These are phyloP conservation scores for Cytospora leucostoma DNA, from an alignment of 2,329 filamentous ascomycete genomes.

Conservation along the genomic window DNA sequence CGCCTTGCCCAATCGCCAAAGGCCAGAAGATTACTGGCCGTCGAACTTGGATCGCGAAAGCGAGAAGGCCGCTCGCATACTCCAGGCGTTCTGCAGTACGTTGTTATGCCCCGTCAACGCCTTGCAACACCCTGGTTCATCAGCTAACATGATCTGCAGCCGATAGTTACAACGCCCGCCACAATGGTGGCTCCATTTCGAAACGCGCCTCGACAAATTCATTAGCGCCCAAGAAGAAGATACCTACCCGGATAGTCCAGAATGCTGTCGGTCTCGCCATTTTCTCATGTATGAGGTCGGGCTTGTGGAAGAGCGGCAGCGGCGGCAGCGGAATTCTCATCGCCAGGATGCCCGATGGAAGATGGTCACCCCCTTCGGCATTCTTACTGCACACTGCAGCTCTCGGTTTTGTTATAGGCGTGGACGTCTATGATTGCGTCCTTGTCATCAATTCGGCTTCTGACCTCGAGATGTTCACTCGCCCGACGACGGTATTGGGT, in stretches of 20 bases:
- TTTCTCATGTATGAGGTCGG: conserved; percentile 94
- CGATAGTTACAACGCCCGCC: conserved; percentile 22
- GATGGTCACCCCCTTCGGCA: conserved; percentile 88
- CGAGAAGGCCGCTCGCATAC: conserved; percentile 86
- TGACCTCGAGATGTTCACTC: conserved; percentile 81
- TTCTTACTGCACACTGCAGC: conserved; percentile 89
- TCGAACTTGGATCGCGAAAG: conserved; percentile 83
- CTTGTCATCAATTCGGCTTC: conserved; percentile 87
- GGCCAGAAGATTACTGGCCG: conserved; percentile 39
- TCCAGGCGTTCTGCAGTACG: conserved; percentile 87
- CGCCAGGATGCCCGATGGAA: conserved; percentile 79
- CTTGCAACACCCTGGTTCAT: neutral
- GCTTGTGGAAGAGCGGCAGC: conserved; percentile 87
- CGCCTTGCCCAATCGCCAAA: conserved; percentile 32
- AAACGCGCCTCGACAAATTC: conserved; percentile 21
- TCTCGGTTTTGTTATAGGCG: conserved; percentile 84
- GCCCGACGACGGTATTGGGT: conserved; percentile 76
- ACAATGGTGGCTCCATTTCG: conserved; percentile 16
- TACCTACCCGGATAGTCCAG: conserved; percentile 80
- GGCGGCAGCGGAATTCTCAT: conserved; percentile 88
- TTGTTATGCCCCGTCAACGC: conserved; percentile 27
- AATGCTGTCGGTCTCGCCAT: conserved; percentile 89
- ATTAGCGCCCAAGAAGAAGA: conserved; percentile 64
- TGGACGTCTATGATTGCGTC: conserved; percentile 95
- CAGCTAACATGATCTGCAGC: conserved; percentile 19